Evolutionary conservation across 2,329 filamentous ascomycete species (phyloP).

Genomic region (Hirsutella thompsonii): DNA sequence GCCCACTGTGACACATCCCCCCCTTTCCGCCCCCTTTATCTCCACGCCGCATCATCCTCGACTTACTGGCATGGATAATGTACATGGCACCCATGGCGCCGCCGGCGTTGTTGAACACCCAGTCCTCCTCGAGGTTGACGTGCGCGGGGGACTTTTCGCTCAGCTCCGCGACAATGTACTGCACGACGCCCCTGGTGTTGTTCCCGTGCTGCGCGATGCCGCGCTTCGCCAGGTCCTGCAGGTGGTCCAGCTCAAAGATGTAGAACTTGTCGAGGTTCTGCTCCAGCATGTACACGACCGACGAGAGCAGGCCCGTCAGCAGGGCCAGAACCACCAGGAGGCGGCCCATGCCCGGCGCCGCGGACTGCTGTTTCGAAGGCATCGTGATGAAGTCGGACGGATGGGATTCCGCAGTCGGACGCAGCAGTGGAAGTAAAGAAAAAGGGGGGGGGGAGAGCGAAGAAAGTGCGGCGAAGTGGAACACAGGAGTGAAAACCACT

Average conservation of each 20-base stretch:
- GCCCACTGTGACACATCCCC: too few species aligned
- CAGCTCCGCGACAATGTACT: conserved; percentile 58
- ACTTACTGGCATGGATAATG: conserved; percentile 71
- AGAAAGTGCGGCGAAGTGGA: not conserved
- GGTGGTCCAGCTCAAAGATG: conserved; percentile 57
- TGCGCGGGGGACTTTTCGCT: conserved; percentile 34
- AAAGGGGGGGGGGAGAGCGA: too few species aligned
- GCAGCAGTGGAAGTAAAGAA: too few species aligned
- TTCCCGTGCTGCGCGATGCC: conserved; percentile 60
- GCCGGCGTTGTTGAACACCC: conserved; percentile 86
- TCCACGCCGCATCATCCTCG: conserved; percentile 1
- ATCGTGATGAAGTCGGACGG: not conserved
- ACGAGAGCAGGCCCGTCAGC: conserved; percentile 39
- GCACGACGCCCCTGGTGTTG: conserved; percentile 56
- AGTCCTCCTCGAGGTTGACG: conserved; percentile 63
- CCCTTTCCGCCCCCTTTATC: not conserved
- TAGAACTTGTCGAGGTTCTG: conserved; percentile 53
- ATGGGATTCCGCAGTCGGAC: too few species aligned
- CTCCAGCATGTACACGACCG: conserved; percentile 42
- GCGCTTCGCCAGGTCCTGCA: conserved; percentile 55
- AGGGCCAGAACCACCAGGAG: conserved; percentile 37
- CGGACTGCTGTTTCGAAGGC: not conserved
- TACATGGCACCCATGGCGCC: conserved; percentile 90
- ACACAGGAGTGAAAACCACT: not conserved
- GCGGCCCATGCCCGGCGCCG: conserved; percentile 13